Evolutionary conservation across 2,329 filamentous ascomycete genomes (phyloP).

Genomic region (Talaromyces sp.): DNA sequence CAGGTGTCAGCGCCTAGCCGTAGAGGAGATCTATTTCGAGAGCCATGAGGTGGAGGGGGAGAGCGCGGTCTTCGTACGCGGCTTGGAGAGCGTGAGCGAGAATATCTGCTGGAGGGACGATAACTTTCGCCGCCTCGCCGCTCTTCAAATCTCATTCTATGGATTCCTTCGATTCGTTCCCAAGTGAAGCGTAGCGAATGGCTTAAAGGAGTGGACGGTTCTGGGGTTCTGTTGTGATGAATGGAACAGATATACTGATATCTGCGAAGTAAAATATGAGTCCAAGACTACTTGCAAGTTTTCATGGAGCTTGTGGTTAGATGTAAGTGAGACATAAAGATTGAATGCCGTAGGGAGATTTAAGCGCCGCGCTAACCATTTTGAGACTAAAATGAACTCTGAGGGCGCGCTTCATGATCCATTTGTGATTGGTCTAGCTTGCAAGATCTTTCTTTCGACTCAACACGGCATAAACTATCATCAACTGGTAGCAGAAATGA

Average conservation of each 20-base stretch:
- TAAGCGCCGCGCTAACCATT: background rate
- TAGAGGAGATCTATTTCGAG: conserved; percentile 34
- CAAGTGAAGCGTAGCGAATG: background rate
- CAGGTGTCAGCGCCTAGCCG: conserved; percentile 40
- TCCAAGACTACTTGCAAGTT: background rate
- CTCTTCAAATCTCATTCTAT: conserved; percentile 33
- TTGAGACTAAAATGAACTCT: background rate
- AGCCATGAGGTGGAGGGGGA: conserved; percentile 32
- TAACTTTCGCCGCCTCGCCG: conserved; percentile 45
- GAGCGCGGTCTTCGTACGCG: conserved; percentile 31
- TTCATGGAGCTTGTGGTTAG: background rate
- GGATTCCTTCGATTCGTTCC: background rate
- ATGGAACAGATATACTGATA: background rate
- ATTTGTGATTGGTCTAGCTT: background rate
- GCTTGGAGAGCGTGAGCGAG: conserved; percentile 34
- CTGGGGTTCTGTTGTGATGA: background rate
- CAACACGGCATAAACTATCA: background rate
- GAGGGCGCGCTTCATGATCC: background rate
- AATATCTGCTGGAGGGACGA: conserved; percentile 34
- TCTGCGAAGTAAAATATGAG: background rate
- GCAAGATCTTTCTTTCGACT: background rate
- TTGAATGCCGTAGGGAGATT: background rate
- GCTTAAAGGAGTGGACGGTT: background rate
- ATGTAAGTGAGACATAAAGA: background rate
- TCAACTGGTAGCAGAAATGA: background rate